phyloP scores from a whole-genome alignment of 106 monocot species.

The Apostasia ramifera region DNA sequence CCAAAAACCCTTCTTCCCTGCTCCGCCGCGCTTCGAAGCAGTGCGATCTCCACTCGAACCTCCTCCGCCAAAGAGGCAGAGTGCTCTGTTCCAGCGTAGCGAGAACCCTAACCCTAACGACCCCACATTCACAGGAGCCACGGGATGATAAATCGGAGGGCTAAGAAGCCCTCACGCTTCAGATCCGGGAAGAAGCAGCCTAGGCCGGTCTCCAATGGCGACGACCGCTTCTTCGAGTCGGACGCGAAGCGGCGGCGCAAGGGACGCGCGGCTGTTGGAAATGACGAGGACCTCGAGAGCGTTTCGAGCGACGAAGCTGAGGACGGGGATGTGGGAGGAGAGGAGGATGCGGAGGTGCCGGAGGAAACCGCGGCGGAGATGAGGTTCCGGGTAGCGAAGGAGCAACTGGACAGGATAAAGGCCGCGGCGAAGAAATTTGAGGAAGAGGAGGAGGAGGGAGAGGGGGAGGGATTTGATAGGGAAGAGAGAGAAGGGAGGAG shows the following conservation, averaged over 20 bases:
- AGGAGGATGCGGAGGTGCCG: conserved; percentile 21
- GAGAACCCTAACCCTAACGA: not conserved
- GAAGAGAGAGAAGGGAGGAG: conserved; percentile 42
- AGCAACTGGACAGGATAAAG: conserved; percentile 52
- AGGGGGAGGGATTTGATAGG: conserved; percentile 31
- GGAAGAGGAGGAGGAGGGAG: conserved; percentile 46
- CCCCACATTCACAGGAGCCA: not conserved
- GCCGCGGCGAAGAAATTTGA: conserved; percentile 26
- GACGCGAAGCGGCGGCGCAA: conserved; percentile 29
- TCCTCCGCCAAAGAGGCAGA: no score
- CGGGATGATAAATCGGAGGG: conserved; percentile 5
- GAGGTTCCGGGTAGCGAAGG: conserved; percentile 60
- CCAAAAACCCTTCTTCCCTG: no score
- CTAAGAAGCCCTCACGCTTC: conserved; percentile 12
- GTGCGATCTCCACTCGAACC: no score
- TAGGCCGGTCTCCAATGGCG: conserved; percentile 2
- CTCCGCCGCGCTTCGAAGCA: no score
- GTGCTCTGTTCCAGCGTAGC: no score
- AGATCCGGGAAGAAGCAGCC: conserved; percentile 6
- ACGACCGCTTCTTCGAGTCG: conserved; percentile 46
- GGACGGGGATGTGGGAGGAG: conserved; percentile 9
- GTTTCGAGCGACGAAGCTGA: conserved; percentile 28
- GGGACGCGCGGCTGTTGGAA: not conserved
- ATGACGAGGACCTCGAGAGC: conserved; percentile 33
- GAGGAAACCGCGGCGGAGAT: conserved; percentile 77